Evolutionary conservation across 2,329 filamentous ascomycete species (phyloP).

Genomic region (Trichoderma harzianum): DNA sequence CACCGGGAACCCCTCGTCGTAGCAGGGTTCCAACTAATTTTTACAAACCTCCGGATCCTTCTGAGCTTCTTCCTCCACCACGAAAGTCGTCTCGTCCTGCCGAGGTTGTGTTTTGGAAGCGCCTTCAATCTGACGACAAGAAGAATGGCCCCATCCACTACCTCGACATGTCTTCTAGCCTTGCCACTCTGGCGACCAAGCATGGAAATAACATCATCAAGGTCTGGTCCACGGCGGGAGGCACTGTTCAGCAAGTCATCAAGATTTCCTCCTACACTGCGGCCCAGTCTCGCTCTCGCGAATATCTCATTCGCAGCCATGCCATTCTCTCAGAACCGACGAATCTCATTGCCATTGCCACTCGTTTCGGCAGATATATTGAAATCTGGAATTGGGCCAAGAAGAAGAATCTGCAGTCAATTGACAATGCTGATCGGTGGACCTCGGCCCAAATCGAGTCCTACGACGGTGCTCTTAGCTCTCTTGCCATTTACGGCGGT

Average conservation of each 20-base stretch:
- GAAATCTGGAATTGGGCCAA: constrained; percentile 41
- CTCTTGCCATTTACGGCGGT: constrained; percentile 36
- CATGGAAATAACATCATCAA: constrained; percentile 72
- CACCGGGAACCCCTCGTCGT: constrained; percentile 12
- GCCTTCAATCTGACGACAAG: constrained; percentile 28
- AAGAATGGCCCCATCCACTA: constrained; percentile 34
- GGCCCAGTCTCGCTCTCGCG: constrained; percentile 37
- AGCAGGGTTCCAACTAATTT: constrained; percentile 8
- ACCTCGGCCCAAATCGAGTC: constrained; percentile 35
- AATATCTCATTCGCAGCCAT: constrained; percentile 43
- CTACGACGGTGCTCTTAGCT: constrained; percentile 32
- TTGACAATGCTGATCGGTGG: constrained; percentile 39
- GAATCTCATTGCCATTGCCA: constrained; percentile 38
- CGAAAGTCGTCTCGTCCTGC: constrained; percentile 12
- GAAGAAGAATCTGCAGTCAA: constrained; percentile 38
- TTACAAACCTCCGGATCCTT: constrained; percentile 3
- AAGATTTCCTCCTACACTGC: constrained; percentile 41
- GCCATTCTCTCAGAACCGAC: constrained; percentile 39
- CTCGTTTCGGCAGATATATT: constrained; percentile 38
- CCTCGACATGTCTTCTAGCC: constrained; percentile 35
- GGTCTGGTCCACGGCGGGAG: constrained; percentile 81
- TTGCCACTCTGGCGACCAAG: constrained; percentile 35
- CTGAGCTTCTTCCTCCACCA: not conserved
- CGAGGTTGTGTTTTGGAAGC: constrained; percentile 23
- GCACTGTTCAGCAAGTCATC: constrained; percentile 60